A percentile compares a stretch with the other conserved stretches of the same genome.
These are phyloP conservation scores for Polytrichum commune DNA, from an alignment of 225 moss, liverwort and hornwort genomes.

Conservation along the genomic window DNA sequence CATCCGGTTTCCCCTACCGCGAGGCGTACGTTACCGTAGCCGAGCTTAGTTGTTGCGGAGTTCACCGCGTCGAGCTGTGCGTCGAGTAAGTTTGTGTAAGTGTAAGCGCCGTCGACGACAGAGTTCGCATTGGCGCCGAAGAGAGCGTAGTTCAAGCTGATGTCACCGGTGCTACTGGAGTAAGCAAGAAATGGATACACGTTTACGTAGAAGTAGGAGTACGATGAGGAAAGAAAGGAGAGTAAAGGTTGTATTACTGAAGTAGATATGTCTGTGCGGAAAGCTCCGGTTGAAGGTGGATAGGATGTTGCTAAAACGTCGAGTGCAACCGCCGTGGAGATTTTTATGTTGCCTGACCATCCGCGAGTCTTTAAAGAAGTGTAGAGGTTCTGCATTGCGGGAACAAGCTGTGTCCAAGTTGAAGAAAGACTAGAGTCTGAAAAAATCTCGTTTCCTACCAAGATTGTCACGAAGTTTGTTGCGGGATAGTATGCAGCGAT, in stretches of 20 bases:
- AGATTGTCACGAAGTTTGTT: constrained; percentile 41
- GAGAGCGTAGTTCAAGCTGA: constrained; percentile 49
- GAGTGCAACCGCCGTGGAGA: constrained; percentile 48
- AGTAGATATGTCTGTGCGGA: constrained; percentile 36
- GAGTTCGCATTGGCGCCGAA: constrained; percentile 30
- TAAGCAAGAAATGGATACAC: constrained; percentile 48
- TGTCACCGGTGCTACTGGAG: constrained; percentile 24
- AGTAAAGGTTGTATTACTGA: constrained; percentile 41
- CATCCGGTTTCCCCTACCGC: constrained; percentile 63
- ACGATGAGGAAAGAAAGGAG: constrained; percentile 36
- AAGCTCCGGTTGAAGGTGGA: constrained; percentile 42
- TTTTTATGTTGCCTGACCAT: constrained; percentile 28
- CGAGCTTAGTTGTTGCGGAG: constrained; percentile 39
- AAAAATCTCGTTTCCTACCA: constrained; percentile 43
- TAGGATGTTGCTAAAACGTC: constrained; percentile 41
- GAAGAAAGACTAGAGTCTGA: constrained; percentile 9
- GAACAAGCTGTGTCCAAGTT: constrained; percentile 37
- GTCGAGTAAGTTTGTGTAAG: constrained; percentile 64
- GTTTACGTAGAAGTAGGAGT: constrained; percentile 48
- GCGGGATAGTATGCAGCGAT: constrained; percentile 40
- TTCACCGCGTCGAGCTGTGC: constrained; percentile 64
- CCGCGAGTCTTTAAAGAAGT: constrained; percentile 22
- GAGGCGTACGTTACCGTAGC: constrained; percentile 28
- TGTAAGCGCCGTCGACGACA: constrained; percentile 45
- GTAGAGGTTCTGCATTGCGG: constrained; percentile 29